Percentiles rank a stretch among this genome's conserved stretches.
phyloP scores from a whole-genome alignment of 2,329 filamentous ascomycete species.

The Pseudogymnoascus pannorum region DNA sequence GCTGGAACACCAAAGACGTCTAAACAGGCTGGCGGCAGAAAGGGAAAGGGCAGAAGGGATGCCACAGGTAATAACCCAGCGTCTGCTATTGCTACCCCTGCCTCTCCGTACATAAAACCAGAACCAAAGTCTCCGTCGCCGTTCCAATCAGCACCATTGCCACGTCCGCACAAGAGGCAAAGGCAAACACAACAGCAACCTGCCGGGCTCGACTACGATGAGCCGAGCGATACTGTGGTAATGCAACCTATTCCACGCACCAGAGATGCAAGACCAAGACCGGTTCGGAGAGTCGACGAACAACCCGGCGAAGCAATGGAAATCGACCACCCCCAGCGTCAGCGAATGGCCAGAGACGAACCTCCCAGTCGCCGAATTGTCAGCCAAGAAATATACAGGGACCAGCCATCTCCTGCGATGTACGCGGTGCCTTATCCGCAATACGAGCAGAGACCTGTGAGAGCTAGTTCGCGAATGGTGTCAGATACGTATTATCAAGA shows the following conservation, averaged over 20 bases:
- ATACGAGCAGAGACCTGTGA: slow-evolving; percentile 19
- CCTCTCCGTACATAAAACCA: slow-evolving; percentile 51
- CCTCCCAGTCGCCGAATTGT: neutral
- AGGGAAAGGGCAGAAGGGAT: slow-evolving; percentile 43
- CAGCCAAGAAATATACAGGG: slow-evolving; percentile 3
- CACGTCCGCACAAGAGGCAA: slow-evolving; percentile 50
- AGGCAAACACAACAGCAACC: slow-evolving; percentile 40
- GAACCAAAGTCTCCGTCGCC: slow-evolving; percentile 60
- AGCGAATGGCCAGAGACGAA: neutral
- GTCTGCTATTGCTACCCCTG: slow-evolving; percentile 33
- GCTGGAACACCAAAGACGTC: slow-evolving; percentile 53
- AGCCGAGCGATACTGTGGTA: slow-evolving; percentile 36
- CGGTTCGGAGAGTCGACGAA: neutral
- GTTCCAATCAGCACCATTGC: slow-evolving; percentile 43
- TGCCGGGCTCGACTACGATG: slow-evolving; percentile 37
- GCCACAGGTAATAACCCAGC: slow-evolving; percentile 11
- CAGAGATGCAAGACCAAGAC: neutral
- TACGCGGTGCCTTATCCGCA: slow-evolving; percentile 23
- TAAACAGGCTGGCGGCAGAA: slow-evolving; percentile 44
- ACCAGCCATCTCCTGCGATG: slow-evolving; percentile 22
- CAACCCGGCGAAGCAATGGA: slow-evolving; percentile 3
- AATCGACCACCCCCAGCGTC: neutral
- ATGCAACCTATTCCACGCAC: slow-evolving; percentile 13
- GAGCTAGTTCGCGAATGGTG: slow-evolving; percentile 22
- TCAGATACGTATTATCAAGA: slow-evolving; percentile 23